These are phyloP conservation scores for Penicillium bialowiezense DNA, from an alignment of 495 filamentous ascomycete species.

Conservation along the genomic window DNA sequence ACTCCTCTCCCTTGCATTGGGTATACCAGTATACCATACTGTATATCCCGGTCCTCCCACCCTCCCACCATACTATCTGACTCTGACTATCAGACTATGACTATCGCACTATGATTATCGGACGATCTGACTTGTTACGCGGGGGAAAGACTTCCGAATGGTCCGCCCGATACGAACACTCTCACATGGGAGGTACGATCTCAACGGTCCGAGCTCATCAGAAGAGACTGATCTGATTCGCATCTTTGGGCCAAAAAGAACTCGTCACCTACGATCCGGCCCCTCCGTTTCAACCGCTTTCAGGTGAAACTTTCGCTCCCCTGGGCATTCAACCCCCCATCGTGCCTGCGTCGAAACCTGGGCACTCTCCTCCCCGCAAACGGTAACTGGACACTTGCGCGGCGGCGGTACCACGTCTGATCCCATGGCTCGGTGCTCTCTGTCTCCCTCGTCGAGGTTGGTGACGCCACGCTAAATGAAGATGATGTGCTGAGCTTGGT, in stretches of 20 bases:
- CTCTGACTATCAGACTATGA: no score
- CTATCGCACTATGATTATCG: no score
- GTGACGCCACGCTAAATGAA: constrained; percentile 4
- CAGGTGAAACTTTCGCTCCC: constrained; percentile 7
- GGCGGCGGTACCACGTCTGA: not conserved
- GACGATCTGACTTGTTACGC: constrained; percentile 22
- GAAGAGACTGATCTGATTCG: not conserved
- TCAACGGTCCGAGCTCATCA: no score
- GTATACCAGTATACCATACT: constrained; percentile 26
- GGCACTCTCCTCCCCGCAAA: constrained; percentile 8
- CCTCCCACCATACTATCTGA: no score
- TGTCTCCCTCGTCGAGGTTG: not conserved
- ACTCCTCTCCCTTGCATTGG: constrained; percentile 20
- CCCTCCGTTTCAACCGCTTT: constrained; percentile 7
- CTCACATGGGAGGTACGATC: constrained; percentile 7
- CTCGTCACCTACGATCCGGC: constrained; percentile 5
- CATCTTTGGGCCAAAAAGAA: not conserved
- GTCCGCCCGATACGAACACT: constrained; percentile 16
- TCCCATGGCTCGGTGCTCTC: not conserved
- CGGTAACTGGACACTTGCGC: no score
- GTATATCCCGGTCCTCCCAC: no score
- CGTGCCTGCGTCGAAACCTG: constrained; percentile 9
- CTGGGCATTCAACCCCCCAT: constrained; percentile 2
- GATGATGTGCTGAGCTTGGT: constrained; percentile 7
- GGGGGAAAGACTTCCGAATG: constrained; percentile 21